Conservation (phyloP, 2,329 filamentous ascomycete species). For the Tolypocladium paradoxum region DNA sequence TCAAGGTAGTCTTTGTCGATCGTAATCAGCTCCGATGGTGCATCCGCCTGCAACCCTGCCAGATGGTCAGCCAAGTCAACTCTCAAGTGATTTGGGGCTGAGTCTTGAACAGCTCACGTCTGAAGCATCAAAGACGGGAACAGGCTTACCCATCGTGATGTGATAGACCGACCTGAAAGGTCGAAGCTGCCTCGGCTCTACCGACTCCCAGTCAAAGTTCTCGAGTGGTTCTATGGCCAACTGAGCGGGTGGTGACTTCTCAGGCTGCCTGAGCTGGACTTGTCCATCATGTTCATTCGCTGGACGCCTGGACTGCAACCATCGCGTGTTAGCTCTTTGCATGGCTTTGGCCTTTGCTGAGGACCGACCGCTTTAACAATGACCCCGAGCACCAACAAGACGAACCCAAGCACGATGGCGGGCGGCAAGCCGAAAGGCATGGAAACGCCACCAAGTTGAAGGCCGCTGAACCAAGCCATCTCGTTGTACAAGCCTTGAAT, state of each 20-base stretch:
- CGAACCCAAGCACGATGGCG: not conserved
- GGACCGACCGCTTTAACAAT: not conserved
- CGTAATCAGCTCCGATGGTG: constrained; percentile 38
- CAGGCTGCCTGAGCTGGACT: too few relatives aligned
- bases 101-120: not conserved
- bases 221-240: constrained; percentile 11
- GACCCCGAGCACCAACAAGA: not conserved
- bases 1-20: constrained; percentile 40
- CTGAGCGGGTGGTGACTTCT: not conserved
- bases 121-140: not conserved
- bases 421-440: not conserved
- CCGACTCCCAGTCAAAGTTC: constrained; percentile 28
- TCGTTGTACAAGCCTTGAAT: not conserved
- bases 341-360: too few relatives aligned
- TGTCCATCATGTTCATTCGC: not conserved
- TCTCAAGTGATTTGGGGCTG: not conserved
- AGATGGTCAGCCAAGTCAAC: not conserved
- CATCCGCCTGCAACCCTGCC: constrained; percentile 29
- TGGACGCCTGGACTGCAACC: not conserved
- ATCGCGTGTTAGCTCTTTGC: not conserved
- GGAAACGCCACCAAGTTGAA: not conserved
- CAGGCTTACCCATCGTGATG: constrained; percentile 39
- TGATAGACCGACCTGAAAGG: constrained; percentile 42
- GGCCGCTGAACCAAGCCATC: not conserved
- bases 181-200: constrained; percentile 27